Percentiles rank a stretch among this genome's conserved stretches.
Conservation (phyloP, 352 stramenopile genomes). For the Globisporangium mamillatum region DNA sequence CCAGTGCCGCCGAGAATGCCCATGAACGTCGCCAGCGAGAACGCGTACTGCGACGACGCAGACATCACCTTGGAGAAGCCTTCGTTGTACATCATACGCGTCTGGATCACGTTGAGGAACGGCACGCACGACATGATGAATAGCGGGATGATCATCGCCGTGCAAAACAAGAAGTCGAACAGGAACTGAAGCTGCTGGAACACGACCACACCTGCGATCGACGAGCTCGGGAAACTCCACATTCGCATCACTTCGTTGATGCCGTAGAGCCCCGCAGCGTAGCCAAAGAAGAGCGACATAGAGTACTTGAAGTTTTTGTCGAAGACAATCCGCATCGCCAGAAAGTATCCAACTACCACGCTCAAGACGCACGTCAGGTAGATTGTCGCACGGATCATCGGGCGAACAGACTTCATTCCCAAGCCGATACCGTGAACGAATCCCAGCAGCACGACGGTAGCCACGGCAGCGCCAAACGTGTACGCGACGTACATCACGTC, state of each 20-base stretch:
- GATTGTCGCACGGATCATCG: constrained; percentile 39
- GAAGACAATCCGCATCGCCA: constrained; percentile 40
- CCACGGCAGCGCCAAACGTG: constrained; percentile 43
- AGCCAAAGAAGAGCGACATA: constrained; percentile 63
- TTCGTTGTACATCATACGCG: constrained; percentile 87
- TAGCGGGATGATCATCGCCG: constrained; percentile 58
- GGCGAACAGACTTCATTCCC: constrained; percentile 41
- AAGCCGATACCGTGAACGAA: constrained; percentile 40
- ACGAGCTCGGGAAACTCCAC: constrained; percentile 60
- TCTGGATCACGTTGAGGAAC: constrained; percentile 81
- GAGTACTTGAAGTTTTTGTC: constrained; percentile 38
- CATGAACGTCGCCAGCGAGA: constrained; percentile 68
- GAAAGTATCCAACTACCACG: constrained; percentile 42
- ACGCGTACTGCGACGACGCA: constrained; percentile 73
- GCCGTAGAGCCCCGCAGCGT: constrained; percentile 57
- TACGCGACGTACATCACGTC: constrained; percentile 51
- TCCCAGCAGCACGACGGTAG: constrained; percentile 47
- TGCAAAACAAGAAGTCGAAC: constrained; percentile 78
- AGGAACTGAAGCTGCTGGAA: constrained; percentile 80
- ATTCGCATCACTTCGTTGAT: constrained; percentile 76
- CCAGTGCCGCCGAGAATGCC: constrained; percentile 56
- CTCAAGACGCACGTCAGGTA: constrained; percentile 40
- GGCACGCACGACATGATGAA: constrained; percentile 67
- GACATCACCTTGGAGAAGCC: constrained; percentile 81
- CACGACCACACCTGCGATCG: constrained; percentile 45